These are phyloP conservation scores for Chlorella sp. DNA, from an alignment of 139 green algal species.

Conservation along the genomic window DNA sequence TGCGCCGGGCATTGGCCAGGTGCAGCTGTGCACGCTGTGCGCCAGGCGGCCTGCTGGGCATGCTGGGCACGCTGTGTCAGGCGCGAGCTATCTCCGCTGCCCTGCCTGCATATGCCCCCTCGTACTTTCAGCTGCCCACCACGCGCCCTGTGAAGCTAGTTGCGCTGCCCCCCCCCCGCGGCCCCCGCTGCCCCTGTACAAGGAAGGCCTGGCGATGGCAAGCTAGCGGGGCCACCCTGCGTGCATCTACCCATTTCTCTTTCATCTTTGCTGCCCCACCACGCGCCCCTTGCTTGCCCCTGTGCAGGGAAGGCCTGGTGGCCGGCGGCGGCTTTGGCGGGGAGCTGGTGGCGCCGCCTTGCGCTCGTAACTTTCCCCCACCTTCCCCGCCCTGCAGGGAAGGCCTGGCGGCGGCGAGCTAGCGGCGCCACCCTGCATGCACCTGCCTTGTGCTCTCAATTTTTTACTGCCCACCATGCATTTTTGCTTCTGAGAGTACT, in stretches of 20 bases:
- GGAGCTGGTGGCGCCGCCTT: constrained; percentile 78
- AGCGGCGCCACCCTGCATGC: constrained; percentile 54
- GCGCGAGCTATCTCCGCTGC: not conserved
- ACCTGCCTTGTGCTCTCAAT: too few relatives aligned
- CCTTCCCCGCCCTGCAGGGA: too few relatives aligned
- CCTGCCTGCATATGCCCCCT: not conserved
- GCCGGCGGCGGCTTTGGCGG: constrained; percentile 85
- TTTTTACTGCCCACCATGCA: too few relatives aligned
- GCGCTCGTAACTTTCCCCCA: not conserved
- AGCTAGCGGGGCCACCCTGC: too few relatives aligned
- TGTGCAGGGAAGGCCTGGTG: constrained; percentile 64
- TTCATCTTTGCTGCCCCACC: not conserved
- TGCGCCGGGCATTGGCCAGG: not conserved
- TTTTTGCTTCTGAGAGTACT: too few relatives aligned
- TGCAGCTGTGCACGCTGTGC: not conserved
- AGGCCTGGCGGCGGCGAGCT: too few relatives aligned
- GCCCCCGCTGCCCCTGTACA: too few relatives aligned
- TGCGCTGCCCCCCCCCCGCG: too few relatives aligned
- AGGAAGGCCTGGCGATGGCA: not conserved
- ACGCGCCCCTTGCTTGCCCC: not conserved
- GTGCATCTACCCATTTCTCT: too few relatives aligned
- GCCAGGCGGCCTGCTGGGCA: not conserved
- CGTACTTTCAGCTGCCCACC: too few relatives aligned
- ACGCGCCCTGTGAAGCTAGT: not conserved
- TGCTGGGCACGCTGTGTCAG: not conserved